phyloP scores from a whole-genome alignment of 305 asterid genomes.

The Fraxinus angustifolia region DNA sequence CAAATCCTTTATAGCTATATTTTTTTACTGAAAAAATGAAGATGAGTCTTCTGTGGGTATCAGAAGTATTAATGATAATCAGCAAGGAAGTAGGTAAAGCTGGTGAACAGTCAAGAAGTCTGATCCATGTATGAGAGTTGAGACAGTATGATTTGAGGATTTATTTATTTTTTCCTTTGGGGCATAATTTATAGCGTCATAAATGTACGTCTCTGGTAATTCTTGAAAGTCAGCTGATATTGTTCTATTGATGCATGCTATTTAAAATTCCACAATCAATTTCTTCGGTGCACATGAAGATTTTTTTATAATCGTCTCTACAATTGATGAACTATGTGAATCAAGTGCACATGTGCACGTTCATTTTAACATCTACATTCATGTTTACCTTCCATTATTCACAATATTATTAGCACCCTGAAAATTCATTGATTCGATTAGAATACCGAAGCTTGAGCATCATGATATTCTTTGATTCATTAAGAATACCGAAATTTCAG shows the following conservation, averaged over 20 bases:
- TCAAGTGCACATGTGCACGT: background rate
- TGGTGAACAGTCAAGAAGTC: conserved; percentile 36
- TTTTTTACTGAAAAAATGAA: background rate
- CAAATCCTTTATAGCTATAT: background rate
- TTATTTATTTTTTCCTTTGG: background rate
- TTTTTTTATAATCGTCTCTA: background rate
- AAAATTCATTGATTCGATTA: background rate
- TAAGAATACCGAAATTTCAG: background rate
- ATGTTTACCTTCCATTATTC: background rate
- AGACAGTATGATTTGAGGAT: background rate
- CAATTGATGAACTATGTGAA: background rate
- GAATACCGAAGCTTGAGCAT: background rate
- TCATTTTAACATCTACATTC: background rate
- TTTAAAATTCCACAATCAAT: background rate
- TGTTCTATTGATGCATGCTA: background rate
- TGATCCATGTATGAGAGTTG: background rate
- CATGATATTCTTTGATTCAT: background rate
- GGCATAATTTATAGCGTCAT: background rate
- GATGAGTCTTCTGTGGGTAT: background rate
- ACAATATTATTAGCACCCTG: background rate
- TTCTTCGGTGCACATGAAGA: background rate
- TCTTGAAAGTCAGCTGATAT: background rate
- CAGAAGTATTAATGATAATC: background rate
- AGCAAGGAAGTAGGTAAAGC: conserved; percentile 42
- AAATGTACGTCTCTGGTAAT: background rate